Evolutionary conservation across 345 rosid species (phyloP).

Genomic region (Aegle marmelos): DNA sequence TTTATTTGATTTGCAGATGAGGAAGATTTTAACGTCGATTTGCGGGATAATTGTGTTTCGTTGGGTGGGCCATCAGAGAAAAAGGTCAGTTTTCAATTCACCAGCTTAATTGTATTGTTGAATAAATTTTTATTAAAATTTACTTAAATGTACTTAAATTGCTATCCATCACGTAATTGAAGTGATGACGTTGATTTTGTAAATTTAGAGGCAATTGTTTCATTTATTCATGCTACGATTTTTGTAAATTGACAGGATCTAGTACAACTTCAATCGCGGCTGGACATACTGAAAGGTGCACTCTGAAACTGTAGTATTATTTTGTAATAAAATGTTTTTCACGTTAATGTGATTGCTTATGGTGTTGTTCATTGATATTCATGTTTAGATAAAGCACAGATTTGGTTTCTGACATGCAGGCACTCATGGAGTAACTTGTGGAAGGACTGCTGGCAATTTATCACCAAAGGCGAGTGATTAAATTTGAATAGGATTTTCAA

Average conservation of each 20-base stretch:
- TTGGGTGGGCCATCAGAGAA: constrained; percentile 30
- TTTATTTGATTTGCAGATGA: constrained; percentile 46
- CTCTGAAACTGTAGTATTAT: neutral
- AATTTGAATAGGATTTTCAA: neutral
- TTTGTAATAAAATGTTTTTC: neutral
- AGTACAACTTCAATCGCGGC: constrained; percentile 52
- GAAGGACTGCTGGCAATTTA: constrained; percentile 12
- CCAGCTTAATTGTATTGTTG: neutral
- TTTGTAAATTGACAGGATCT: constrained; percentile 44
- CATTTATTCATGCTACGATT: neutral
- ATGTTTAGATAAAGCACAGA: neutral
- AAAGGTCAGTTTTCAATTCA: constrained; percentile 30
- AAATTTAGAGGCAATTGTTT: neutral
- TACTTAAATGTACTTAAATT: neutral
- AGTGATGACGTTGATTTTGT: neutral
- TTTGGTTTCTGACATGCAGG: constrained; percentile 26
- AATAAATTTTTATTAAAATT: neutral
- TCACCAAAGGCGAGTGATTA: constrained; percentile 32
- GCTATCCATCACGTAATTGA: neutral
- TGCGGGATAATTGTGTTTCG: constrained; percentile 34
- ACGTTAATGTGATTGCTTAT: neutral
- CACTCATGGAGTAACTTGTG: constrained; percentile 17
- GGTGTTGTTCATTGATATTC: neutral
- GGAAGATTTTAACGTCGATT: constrained; percentile 43
- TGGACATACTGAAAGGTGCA: constrained; percentile 65